These are phyloP conservation scores for Vaccinium corymbosum DNA, from an alignment of 148 eudicot genomes.

Conservation along the genomic window DNA sequence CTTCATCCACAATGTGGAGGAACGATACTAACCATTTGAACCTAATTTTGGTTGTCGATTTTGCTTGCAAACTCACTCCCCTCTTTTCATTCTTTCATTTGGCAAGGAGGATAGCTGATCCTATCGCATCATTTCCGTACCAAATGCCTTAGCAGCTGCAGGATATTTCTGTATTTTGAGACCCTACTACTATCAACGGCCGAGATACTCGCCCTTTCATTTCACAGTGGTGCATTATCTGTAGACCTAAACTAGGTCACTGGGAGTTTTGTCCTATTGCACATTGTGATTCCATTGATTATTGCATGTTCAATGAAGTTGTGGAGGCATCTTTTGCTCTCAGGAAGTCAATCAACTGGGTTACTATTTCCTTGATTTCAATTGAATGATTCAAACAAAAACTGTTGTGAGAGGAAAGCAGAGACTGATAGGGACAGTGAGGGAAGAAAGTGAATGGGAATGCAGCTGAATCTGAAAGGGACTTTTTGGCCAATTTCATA, in stretches of 20 bases:
- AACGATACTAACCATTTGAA: neutral
- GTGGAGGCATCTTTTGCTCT: neutral
- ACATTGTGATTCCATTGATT: neutral
- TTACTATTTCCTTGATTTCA: neutral
- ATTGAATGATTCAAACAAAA: slow-evolving; percentile 10
- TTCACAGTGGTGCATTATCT: neutral
- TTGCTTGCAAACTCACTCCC: neutral
- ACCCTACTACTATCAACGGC: neutral
- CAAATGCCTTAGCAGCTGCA: neutral
- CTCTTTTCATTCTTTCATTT: neutral
- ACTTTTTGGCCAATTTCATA: slow-evolving; percentile 1
- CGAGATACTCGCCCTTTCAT: neutral
- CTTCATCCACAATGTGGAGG: neutral
- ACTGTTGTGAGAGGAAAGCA: neutral
- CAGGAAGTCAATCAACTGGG: neutral
- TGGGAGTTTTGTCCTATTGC: neutral
- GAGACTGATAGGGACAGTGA: neutral
- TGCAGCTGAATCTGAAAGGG: neutral
- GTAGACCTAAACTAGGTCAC: neutral
- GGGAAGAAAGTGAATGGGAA: neutral
- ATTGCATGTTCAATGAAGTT: neutral
- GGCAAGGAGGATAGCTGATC: neutral
- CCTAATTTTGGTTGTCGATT: neutral
- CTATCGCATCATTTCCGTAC: neutral
- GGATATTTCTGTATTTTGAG: neutral